phyloP scores from a whole-genome alignment of 768 basidiomycete species.

The Mycena rebaudengoi region DNA sequence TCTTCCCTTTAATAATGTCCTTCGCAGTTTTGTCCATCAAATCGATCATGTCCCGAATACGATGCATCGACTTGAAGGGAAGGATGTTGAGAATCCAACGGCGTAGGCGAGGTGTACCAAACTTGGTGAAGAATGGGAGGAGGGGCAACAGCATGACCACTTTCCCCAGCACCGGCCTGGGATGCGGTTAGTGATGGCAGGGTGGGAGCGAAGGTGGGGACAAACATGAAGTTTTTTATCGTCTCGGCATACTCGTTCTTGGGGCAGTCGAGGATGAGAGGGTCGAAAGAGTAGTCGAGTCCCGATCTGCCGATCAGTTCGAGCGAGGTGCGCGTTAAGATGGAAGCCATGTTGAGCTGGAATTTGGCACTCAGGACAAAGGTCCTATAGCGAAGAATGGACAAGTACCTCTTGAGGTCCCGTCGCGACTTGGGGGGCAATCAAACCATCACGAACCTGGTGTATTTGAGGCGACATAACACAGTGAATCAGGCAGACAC shows the following conservation, averaged over 20 bases:
- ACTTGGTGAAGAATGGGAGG: conserved; percentile 32
- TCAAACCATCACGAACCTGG: not conserved
- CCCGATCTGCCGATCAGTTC: not conserved
- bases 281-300: not conserved
- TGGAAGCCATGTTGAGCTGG: not conserved
- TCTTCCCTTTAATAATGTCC: conserved; percentile 40
- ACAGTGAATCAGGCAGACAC: not conserved
- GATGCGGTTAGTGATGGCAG: not conserved
- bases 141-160: conserved; percentile 31
- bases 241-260: conserved; percentile 5
- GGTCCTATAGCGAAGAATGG: not conserved
- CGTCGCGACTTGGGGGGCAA: not conserved
- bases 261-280: not conserved
- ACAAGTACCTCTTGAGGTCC: not conserved
- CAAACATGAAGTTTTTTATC: not conserved
- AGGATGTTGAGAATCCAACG: conserved; percentile 34
- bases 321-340: not conserved
- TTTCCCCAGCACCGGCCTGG: conserved; percentile 32
- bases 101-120: conserved; percentile 36
- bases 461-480: too few species aligned
- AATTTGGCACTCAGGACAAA: not conserved
- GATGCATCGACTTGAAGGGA: conserved; percentile 33
- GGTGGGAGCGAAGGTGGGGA: too few species aligned
- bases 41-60: conserved; percentile 37
- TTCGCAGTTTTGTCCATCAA: conserved; percentile 36